Base-by-base conservation (phyloP, 768 basidiomycete genomes). In the Boletus subcaerulescens region DNA sequence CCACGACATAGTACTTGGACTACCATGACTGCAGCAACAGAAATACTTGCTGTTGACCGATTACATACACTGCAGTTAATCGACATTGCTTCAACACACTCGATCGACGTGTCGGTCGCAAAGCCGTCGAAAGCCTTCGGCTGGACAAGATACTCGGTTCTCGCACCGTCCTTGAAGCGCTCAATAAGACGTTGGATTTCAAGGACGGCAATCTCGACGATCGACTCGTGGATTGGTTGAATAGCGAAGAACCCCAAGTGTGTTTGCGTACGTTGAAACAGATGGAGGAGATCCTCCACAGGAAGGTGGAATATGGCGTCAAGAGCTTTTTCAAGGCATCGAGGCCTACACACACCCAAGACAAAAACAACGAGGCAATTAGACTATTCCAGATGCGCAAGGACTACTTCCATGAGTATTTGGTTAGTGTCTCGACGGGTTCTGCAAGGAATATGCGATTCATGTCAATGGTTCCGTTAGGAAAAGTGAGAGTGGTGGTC, bases 241-340 rank as follows among this genome's bases (percentile, higher is more conserved):
- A 18, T 2, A 36, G 46, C 20, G 33, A 39, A 12, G 58, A 53
- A 35, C 58, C 54, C 0, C 32, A 14, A 20, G 32, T 5, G 7
- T 61, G 58, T 18, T 8, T 61, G 45, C 22, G 46, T 10, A 44
- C 41, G 10, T n/a, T 61, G 53, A 47, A 44, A 3, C 40, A 24
- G 15, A 58, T 58, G 59, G 40, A 58, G 7, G 22, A 7, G 3
- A 3, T 53, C 3, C 42, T 61, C 18, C 11, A 18, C 5, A 8
- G 1, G 17, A 56, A 33, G 15, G 29, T 20, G 32, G 20, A 35
- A 1, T 11, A 22, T 14, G 18, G 15, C 18, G 8, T n/a, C 18
- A 40, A 20, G 18, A 48, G n/a, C 6, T 33, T 50, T 24, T 46
- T 52, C 26, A 43, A 13, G 13, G 3, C 31, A 9, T 35, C 33